A percentile compares a stretch with the other conserved stretches of the same genome.
phyloP scores from a whole-genome alignment of 2,329 filamentous ascomycete species.

The Fusarium pseudocircinatum region DNA sequence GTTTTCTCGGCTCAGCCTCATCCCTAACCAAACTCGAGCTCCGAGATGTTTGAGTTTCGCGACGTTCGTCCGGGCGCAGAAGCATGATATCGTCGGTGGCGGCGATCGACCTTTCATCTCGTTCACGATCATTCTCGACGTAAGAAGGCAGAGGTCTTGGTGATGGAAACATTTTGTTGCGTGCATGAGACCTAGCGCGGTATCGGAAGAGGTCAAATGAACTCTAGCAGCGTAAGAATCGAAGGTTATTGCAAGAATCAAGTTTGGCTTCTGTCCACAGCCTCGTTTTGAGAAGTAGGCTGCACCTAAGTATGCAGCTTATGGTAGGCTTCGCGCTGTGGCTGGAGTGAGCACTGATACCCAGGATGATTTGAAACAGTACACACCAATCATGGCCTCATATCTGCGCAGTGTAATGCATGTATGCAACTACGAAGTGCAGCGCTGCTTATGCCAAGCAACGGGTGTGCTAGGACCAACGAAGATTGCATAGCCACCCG shows the following conservation, averaged over 20 bases:
- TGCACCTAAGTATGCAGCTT: background rate
- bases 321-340: background rate
- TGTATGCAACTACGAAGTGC: no score
- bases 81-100: background rate
- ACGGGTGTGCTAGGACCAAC: no score
- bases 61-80: background rate
- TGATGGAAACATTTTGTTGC: background rate
- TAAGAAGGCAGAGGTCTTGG: rapidly evolving
- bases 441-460: no score
- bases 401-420: no score
- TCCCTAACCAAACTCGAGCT: rapidly evolving
- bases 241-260: background rate
- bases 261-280: background rate
- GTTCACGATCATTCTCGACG: background rate
- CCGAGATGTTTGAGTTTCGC: background rate
- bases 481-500: no score
- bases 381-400: no score
- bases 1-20: rapidly evolving
- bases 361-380: no score
- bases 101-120: background rate
- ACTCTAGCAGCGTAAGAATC: rapidly evolving
- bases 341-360: background rate
- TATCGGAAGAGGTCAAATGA: background rate
- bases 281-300: background rate
- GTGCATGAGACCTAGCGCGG: background rate